Evolutionary conservation across 2,329 filamentous ascomycete species (phyloP), one percentile per base, ranked within the genome.

Genomic region (Dactylonectria estremocensis): DNA sequence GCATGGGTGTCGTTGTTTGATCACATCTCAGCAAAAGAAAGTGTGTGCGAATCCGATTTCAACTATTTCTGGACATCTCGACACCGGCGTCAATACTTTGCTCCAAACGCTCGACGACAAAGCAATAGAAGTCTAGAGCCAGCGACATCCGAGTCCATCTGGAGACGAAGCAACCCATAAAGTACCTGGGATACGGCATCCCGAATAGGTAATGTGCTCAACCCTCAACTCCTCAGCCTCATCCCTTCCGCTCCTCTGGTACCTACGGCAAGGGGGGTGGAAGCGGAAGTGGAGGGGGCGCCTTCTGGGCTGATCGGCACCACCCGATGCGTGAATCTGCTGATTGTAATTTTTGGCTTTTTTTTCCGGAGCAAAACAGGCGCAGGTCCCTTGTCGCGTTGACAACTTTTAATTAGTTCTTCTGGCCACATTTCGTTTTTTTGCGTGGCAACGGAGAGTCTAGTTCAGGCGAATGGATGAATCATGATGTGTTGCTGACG

Each of bases 231-330:
- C 16, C 22, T 49, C n/a, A 48, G 57, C 46, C 24, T n/a, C 9
- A 45, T 28, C 54, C 24, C 45, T 45, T 20, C 53, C 20, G 43
- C n/a, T 14, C 24, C 43, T 20, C n/a, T 22, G 24, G 48, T 43
- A 43, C 35, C 33, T 50, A 33, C 45, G 14, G 46, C n/a, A n/a
- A 31, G 31, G 24, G 24, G 24, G 7, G 24, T 3, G 24, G 7
- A 28, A 28, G 24, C 24, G 24, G 40, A 22, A 20, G 46, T 52
- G 49, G 33, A 20, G 48, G 24, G 20, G 37, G 24, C 48, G 16
- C 13, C 37, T 65, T 66, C 64, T 66, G 64, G 64, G 64, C 64
- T 62, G 64, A 66, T 66, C 64, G 64, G 64, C 58, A 53, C 13
- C 24, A 48, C 16, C 58, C 64, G 64, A 31, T 22, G 33, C 37